Percentiles rank a stretch among this genome's conserved stretches.
These are phyloP conservation scores for Raddia guianensis DNA, from an alignment of 176 grass and related monocot genomes.

Conservation along the genomic window DNA sequence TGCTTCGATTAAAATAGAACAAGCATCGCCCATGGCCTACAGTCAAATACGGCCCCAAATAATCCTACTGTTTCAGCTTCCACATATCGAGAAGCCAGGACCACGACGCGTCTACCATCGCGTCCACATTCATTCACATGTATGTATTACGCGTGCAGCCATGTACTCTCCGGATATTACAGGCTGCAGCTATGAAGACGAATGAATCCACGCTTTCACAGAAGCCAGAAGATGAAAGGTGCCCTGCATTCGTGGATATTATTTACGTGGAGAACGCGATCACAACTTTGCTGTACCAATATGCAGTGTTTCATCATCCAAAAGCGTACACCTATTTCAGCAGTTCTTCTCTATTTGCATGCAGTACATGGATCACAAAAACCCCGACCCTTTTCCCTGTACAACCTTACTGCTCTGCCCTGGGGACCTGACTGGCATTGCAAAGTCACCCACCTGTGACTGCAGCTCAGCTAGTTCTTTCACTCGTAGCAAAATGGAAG, in stretches of 20 bases:
- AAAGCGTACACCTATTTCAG: constrained; percentile 23
- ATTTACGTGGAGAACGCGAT: constrained; percentile 15
- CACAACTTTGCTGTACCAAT: constrained; percentile 14
- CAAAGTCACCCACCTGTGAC: constrained; percentile 43
- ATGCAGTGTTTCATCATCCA: constrained; percentile 19
- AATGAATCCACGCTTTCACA: neutral
- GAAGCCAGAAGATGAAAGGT: neutral
- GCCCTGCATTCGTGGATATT: constrained; percentile 26
- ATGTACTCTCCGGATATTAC: neutral
- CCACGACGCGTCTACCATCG: neutral
- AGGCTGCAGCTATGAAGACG: neutral
- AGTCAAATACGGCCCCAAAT: too few relatives aligned
- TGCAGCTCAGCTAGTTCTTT: constrained; percentile 75
- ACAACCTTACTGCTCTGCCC: constrained; percentile 52
- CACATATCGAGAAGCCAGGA: too few relatives aligned
- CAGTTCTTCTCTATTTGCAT: constrained; percentile 27
- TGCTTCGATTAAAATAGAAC: too few relatives aligned
- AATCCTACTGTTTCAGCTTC: too few relatives aligned
- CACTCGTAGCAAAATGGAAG: constrained; percentile 72
- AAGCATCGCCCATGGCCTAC: too few relatives aligned
- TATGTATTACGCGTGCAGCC: neutral
- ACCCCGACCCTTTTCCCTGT: constrained; percentile 77
- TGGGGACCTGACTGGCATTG: constrained; percentile 40
- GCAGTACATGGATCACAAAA: constrained; percentile 63
- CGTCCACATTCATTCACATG: neutral